Evolutionary conservation across 441 rosid species (phyloP).

Genomic region (Pelargonium cotyledonis): DNA sequence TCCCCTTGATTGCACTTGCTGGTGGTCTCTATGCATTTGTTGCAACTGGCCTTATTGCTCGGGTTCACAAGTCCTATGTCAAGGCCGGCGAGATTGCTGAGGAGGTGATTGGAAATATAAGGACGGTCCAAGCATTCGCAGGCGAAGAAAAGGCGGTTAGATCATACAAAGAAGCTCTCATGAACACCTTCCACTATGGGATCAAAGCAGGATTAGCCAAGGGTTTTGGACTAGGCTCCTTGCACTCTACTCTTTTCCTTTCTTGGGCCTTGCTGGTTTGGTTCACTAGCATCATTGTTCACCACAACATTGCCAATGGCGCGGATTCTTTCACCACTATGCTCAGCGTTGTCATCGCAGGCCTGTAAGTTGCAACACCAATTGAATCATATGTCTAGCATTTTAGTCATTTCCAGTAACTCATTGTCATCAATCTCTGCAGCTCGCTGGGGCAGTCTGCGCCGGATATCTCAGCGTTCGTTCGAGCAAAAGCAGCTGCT

Average conservation of each 20-base stretch:
- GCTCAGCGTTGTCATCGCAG: slow-evolving; percentile 91
- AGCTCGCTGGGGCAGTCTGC: slow-evolving; percentile 60
- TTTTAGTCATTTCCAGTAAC: neutral
- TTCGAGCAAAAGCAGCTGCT: slow-evolving; percentile 64
- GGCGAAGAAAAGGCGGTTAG: slow-evolving; percentile 45
- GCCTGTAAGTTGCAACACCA: slow-evolving; percentile 78
- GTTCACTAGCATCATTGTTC: slow-evolving; percentile 82
- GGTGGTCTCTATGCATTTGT: slow-evolving; percentile 89
- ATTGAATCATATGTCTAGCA: neutral
- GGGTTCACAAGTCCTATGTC: slow-evolving; percentile 75
- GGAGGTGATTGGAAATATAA: slow-evolving; percentile 61
- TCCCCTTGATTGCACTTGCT: slow-evolving; percentile 86
- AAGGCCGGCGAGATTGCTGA: slow-evolving; percentile 95
- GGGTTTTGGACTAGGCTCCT: slow-evolving; percentile 60
- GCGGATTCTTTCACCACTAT: slow-evolving; percentile 96
- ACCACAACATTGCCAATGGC: slow-evolving; percentile 70
- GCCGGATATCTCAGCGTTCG: slow-evolving; percentile 66
- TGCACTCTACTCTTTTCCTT: slow-evolving; percentile 71
- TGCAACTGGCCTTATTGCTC: slow-evolving; percentile 70
- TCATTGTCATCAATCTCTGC: neutral
- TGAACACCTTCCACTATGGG: slow-evolving; percentile 36
- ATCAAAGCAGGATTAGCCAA: slow-evolving; percentile 51
- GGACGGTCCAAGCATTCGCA: slow-evolving; percentile 57
- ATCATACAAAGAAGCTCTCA: slow-evolving; percentile 41
- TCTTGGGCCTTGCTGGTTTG: slow-evolving; percentile 95